Base-by-base conservation (phyloP, 305 asterid genomes). In the Petunia hybrid region DNA sequence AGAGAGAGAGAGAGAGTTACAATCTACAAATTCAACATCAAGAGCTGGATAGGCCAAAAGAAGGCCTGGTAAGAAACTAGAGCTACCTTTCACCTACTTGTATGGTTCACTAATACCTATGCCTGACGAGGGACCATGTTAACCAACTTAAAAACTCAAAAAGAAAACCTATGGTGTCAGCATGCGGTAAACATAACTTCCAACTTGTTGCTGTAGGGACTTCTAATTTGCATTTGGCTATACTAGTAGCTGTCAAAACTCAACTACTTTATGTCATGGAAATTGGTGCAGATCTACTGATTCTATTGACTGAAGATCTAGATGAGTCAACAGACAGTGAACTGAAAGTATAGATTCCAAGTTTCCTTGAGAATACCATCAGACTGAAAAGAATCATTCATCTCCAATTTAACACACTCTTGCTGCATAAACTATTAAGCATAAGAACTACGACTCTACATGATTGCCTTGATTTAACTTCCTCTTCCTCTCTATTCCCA, bases 21-120 rank as follows among this genome's bases (percentile, higher is more conserved):
- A 63, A 48, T 75, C 83, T 68, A 68, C 38, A 71, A 75, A 78
- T 38, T 60, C 65, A 60, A 13, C 5, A 60, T 60, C 65, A 60
- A 60, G 65, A 60, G 65, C 40, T 22, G 39, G 65, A 60, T 60
- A 60, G 12, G 39, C 22, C 22, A 22, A 22, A 14, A 60, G 39
- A 60, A 60, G 40, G 65, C 39, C 39, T 60, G 65, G 39, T 60
- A 6, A 60, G 65, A 60, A 60, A 60, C 39, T 22, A 60, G 39
- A 60, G 65, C 65, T 60, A 22, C n/a, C 31, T 56, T 4, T 56
- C 14, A 8, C 3, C 56, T 48, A 48, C 10, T n/a, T 53, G 12
- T 53, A 55, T 55, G 60, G 16, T 55, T 55, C 60, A 55, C 3
- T 10, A 56, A 56, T 14, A 56, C 62, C 62, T 56, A 56, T n/a